Conservation (phyloP, 306 rosid genomes). For the Cyclanthera cordifolia region DNA sequence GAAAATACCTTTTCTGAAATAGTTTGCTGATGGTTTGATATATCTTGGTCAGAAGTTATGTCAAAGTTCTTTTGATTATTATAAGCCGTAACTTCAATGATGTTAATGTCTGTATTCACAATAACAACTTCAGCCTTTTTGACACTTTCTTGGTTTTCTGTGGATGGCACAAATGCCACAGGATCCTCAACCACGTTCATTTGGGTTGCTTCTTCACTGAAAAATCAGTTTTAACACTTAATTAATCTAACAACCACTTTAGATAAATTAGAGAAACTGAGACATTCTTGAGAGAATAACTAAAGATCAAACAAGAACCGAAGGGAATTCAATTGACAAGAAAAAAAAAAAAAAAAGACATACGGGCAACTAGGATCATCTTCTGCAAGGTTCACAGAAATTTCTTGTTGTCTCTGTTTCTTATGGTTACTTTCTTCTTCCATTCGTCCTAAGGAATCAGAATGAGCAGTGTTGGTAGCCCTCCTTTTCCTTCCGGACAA, state of each 20-base stretch:
- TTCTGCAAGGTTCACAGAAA: conserved; percentile 21
- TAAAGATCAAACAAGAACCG: neutral
- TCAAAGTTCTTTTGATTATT: conserved; percentile 37
- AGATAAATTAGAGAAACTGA: neutral
- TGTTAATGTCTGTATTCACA: conserved; percentile 51
- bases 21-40: conserved; percentile 14
- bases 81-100: conserved; percentile 46
- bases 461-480: conserved; percentile 21
- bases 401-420: conserved; percentile 46
- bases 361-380: conserved; percentile 41
- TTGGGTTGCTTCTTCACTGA: conserved; percentile 41
- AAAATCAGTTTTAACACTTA: neutral
- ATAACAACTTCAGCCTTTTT: conserved; percentile 38
- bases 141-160: conserved; percentile 29
- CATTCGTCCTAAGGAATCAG: conserved; percentile 22
- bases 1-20: conserved; percentile 18
- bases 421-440: conserved; percentile 32
- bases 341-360: neutral
- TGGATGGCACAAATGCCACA: conserved; percentile 26
- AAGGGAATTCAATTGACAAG: neutral
- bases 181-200: conserved; percentile 23
- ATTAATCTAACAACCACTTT: neutral
- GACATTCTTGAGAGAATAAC: too few species aligned
- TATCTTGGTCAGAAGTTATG: conserved; percentile 17
- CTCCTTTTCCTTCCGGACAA: conserved; percentile 58